phyloP scores from a whole-genome alignment of 169 alveolate species.

The Eimeria sp. region DNA sequence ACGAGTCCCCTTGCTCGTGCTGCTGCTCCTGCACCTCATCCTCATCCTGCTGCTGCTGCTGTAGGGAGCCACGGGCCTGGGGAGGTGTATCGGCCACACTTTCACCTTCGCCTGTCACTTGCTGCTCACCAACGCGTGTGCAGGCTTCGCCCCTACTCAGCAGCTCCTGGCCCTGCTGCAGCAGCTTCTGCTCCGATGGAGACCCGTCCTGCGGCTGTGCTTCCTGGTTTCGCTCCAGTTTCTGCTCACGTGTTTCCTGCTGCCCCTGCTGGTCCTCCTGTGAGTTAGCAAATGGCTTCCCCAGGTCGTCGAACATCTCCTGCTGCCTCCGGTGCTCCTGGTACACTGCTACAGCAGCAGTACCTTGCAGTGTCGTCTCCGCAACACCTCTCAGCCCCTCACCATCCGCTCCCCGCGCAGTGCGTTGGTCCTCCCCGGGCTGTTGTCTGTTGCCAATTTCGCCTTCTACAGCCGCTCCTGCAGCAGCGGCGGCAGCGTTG shows the following conservation, averaged over 20 bases:
- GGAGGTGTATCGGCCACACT: background rate
- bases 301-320: background rate
- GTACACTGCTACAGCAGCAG: background rate
- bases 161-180: slow-evolving; percentile 30
- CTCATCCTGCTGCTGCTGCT: slow-evolving; percentile 2
- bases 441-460: background rate
- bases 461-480: slow-evolving; percentile 3
- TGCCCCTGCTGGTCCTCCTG: slow-evolving; percentile 27
- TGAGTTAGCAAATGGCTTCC: background rate
- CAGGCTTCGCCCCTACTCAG: background rate
- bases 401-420: background rate
- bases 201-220: background rate
- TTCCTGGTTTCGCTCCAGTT: background rate
- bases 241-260: background rate
- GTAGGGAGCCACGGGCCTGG: background rate
- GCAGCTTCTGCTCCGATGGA: background rate
- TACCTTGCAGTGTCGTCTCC: background rate
- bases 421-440: background rate
- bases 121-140: background rate
- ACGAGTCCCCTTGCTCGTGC: background rate
- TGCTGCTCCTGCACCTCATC: background rate
- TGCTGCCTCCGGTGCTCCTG: slow-evolving; percentile 14
- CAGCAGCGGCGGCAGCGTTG: background rate
- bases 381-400: background rate
- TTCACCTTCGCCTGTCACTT: background rate